Evolutionary conservation across 202 grass and related monocot genomes (phyloP).

Genomic region (Dendrocalamus latiflorus): DNA sequence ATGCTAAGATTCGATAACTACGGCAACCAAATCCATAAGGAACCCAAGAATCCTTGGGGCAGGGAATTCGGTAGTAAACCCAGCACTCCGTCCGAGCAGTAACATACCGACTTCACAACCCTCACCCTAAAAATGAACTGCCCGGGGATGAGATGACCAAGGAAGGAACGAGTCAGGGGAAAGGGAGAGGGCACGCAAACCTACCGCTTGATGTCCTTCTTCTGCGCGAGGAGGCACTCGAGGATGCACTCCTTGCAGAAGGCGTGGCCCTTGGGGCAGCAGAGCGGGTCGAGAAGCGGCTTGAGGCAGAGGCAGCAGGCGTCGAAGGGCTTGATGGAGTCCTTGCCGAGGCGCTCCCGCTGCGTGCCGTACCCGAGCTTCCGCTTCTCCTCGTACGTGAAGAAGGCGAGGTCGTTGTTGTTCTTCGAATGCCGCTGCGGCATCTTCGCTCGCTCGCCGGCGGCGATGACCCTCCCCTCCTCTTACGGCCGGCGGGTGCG

Average conservation of each 20-base stretch:
- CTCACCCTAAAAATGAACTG: too few relatives aligned
- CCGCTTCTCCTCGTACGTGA: constrained; percentile 99
- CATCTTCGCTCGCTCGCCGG: constrained; percentile 37
- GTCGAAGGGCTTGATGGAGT: constrained; percentile 99
- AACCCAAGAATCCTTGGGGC: too few relatives aligned
- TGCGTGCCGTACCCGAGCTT: constrained; percentile 99
- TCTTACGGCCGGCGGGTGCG: too few relatives aligned
- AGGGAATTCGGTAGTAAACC: too few relatives aligned
- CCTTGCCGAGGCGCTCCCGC: constrained; percentile 94
- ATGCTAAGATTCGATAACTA: too few relatives aligned
- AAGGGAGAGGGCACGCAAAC: background rate
- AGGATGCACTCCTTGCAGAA: constrained; percentile 99
- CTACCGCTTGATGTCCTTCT: constrained; percentile 97
- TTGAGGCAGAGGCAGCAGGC: constrained; percentile 97
- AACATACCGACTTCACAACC: too few relatives aligned
- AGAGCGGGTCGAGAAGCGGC: constrained; percentile 79
- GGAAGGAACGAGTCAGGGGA: too few relatives aligned
- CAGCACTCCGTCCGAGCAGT: too few relatives aligned
- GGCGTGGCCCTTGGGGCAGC: constrained; percentile 85
- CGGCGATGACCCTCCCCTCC: too few relatives aligned
- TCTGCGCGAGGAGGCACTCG: constrained; percentile 94
- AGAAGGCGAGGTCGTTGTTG: constrained; percentile 99
- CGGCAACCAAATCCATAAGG: too few relatives aligned
- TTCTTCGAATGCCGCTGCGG: constrained; percentile 99
- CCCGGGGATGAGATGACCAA: too few relatives aligned